Evolutionary conservation across 495 filamentous ascomycete genomes (phyloP), one percentile per base, ranked within the genome.

Genomic region (Evansstolkia leycettana): DNA sequence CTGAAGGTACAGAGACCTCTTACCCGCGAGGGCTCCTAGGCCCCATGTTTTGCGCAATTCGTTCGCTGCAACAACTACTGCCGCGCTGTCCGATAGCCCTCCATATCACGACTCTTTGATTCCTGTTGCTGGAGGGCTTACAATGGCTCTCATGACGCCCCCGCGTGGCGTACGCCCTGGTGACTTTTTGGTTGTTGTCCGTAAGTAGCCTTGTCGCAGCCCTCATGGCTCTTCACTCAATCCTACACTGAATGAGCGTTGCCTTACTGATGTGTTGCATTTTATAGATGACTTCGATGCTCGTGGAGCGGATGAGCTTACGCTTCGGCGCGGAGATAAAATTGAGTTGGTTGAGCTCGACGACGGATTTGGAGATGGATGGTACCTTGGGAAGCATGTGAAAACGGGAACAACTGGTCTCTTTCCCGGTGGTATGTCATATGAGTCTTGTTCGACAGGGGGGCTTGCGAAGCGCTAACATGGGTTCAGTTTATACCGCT

Each of bases 311-410:
- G 92, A 99, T 59, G 92, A 99, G 63, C 72, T 99, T 47, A 90
- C 70, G 44, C 65, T 99, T 46, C 64, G 70, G 23, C 90, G 86
- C 43, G 86, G 86, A 40, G 88, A 95, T 47, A 79, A 82, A 19
- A 84, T 99, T 34, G 79, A 92, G 61, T 63, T 99, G 38, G 75
- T 94, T 27, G 90, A 96, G 54, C 75, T 92, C 41, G 89, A 96
- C 56, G 89, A 96, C 54, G 92, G 94, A 46, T 99, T 95, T 57
- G 83, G 83, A 33, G 92, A 99, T 64, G 92, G 90, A 36, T 99
- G 92, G 92, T 99, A 84, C 61, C 58, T 94, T 43, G 92, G 93
- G 17, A 77, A 78, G 51, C 84, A 94, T 55, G 40, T 80, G 43
- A 62, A 69, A 32, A 86, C 78, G 48, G 76, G 72, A 23, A 75